Conservation (phyloP, 177 flowering plant genomes). For the Vitis hybrid region DNA sequence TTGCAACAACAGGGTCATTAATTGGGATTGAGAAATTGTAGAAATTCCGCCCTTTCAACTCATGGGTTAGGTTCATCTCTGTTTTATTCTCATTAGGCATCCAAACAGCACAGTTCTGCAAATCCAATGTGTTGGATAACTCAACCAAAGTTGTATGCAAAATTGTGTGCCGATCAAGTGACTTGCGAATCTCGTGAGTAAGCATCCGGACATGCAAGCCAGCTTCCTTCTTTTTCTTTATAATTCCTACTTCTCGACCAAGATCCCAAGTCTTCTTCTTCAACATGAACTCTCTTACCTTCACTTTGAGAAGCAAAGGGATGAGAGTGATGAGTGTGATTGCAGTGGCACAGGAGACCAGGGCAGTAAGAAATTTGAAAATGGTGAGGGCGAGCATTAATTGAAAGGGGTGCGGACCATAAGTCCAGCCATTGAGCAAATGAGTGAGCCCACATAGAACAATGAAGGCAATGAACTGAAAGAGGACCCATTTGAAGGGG, state of each 20-base stretch:
- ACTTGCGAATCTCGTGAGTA: constrained; percentile 86
- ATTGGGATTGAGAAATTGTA: constrained; percentile 41
- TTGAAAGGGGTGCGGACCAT: constrained; percentile 74
- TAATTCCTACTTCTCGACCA: constrained; percentile 78
- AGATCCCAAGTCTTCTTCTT: constrained; percentile 86
- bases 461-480: constrained; percentile 87
- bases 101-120: constrained; percentile 94
- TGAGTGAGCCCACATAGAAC: constrained; percentile 95
- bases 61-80: constrained; percentile 76
- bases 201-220: constrained; percentile 94
- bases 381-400: constrained; percentile 79
- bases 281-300: constrained; percentile 83
- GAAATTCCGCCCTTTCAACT: constrained; percentile 49
- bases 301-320: constrained; percentile 84
- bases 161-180: constrained; percentile 81
- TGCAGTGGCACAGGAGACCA: constrained; percentile 93
- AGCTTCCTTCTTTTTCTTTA: constrained; percentile 76
- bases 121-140: constrained; percentile 73
- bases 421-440: constrained; percentile 83
- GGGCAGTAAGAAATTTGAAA: constrained; percentile 84
- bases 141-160: constrained; percentile 83
- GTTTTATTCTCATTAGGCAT: constrained; percentile 79
- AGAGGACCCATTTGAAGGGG: constrained; percentile 96
- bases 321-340: constrained; percentile 84
- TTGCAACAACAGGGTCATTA: constrained; percentile 56